Conservation (phyloP, 2,329 filamentous ascomycete species). For the Venturiaceae sp. region DNA sequence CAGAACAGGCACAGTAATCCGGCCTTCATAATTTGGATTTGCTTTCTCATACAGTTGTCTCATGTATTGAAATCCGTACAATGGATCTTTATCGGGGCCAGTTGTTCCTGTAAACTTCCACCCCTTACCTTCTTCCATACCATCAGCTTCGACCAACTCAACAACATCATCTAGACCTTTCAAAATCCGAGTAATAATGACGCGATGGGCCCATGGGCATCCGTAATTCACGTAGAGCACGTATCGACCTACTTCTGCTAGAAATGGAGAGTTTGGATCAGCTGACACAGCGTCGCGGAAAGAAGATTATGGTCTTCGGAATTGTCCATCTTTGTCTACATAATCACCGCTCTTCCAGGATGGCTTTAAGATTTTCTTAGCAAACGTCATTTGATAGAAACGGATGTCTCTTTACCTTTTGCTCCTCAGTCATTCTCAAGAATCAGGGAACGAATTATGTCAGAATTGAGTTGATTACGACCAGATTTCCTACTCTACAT, state of each 20-base stretch:
- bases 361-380: neutral
- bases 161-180: slow-evolving; percentile 47
- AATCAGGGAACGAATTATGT: no score
- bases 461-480: no score
- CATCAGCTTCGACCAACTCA: slow-evolving; percentile 41
- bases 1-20: slow-evolving; percentile 50
- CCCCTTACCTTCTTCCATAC: slow-evolving; percentile 33
- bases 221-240: slow-evolving; percentile 78
- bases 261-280: slow-evolving; percentile 62
- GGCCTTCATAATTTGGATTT: slow-evolving; percentile 49
- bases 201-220: slow-evolving; percentile 56
- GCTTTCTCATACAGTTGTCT: slow-evolving; percentile 55
- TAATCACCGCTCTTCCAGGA: neutral
- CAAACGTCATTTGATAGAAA: no score
- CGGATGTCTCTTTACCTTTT: no score
- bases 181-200: slow-evolving; percentile 46
- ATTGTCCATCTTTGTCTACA: neutral
- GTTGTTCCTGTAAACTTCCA: slow-evolving; percentile 33
- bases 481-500: no score
- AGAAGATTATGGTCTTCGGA: neutral
- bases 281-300: slow-evolving; percentile 75
- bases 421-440: no score
- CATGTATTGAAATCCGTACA: slow-evolving; percentile 49
- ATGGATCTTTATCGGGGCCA: slow-evolving; percentile 36
- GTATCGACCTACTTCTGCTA: slow-evolving; percentile 80